A percentile compares a stretch with the other conserved stretches of the same genome.
Evolutionary conservation across 345 rosid genomes (phyloP).

Genomic region (Turritis glabra): DNA sequence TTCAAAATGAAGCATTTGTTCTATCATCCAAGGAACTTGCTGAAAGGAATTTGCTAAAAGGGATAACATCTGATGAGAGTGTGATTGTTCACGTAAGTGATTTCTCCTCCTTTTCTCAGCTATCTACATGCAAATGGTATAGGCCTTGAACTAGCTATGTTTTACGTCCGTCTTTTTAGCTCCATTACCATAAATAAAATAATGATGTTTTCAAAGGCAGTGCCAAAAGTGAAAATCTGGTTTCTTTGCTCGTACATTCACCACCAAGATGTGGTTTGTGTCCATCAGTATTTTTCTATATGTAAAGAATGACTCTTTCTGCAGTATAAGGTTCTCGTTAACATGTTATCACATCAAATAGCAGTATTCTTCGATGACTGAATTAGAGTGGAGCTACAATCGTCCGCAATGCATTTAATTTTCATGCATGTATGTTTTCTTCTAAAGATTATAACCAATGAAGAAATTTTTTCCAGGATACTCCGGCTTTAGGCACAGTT

Average conservation of each 20-base stretch:
- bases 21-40: slow-evolving; percentile 56
- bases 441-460: slow-evolving; percentile 9
- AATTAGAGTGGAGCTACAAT: not conserved
- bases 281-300: not conserved
- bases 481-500: slow-evolving; percentile 72
- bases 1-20: slow-evolving; percentile 50
- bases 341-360: not conserved
- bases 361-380: not conserved
- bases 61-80: slow-evolving; percentile 92
- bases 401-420: not conserved
- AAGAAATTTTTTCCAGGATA: slow-evolving; percentile 54
- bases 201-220: not conserved
- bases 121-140: slow-evolving; percentile 3
- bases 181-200: slow-evolving; percentile 23
- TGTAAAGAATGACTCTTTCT: slow-evolving; percentile 2
- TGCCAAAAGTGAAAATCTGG: not conserved
- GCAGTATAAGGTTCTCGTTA: not conserved
- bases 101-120: slow-evolving; percentile 3
- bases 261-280: slow-evolving; percentile 36
- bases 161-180: not conserved
- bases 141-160: not conserved
- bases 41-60: slow-evolving; percentile 77
- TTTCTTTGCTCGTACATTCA: slow-evolving; percentile 21
- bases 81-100: slow-evolving; percentile 84
- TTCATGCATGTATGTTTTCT: slow-evolving; percentile 2